Percentiles rank a stretch among this genome's conserved stretches.
Evolutionary conservation across 163 green algal genomes (phyloP).

Genomic region (Scenedesmus sp.): DNA sequence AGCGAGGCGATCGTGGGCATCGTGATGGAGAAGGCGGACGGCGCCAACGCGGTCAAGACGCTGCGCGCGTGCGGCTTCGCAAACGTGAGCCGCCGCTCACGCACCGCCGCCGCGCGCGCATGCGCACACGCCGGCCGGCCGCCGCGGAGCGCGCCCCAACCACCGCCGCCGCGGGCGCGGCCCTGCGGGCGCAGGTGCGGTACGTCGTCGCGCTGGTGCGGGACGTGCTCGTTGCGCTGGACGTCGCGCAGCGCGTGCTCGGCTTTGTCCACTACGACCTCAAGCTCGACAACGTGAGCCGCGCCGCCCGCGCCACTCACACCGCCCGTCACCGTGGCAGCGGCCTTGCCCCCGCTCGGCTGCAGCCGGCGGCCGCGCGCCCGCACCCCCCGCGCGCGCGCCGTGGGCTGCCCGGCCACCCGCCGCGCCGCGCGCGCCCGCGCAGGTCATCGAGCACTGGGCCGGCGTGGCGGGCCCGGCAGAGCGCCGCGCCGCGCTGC

Average conservation of each 20-base stretch:
- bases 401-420: too few relatives aligned
- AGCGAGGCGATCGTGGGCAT: slow-evolving; percentile 31
- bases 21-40: slow-evolving; percentile 47
- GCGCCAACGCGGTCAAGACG: slow-evolving; percentile 20
- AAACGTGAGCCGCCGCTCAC: slow-evolving; percentile 26
- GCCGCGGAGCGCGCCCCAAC: too few relatives aligned
- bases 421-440: too few relatives aligned
- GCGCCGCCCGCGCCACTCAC: too few relatives aligned
- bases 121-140: too few relatives aligned
- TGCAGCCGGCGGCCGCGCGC: too few relatives aligned
- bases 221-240: slow-evolving; percentile 35
- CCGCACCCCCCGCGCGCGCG: too few relatives aligned
- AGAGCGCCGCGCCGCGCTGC: neutral
- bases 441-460: slow-evolving; percentile 46
- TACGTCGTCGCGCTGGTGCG: slow-evolving; percentile 43
- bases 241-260: slow-evolving; percentile 40
- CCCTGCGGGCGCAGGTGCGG: slow-evolving; percentile 8
- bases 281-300: too few relatives aligned
- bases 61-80: slow-evolving; percentile 4
- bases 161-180: too few relatives aligned
- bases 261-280: slow-evolving; percentile 45
- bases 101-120: too few relatives aligned
- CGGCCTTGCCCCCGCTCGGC: too few relatives aligned
- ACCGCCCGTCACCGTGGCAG: too few relatives aligned
- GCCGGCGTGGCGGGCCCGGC: neutral